Evolutionary conservation across 179 eudicot genomes (phyloP).

Genomic region (Nepenthes alata): DNA sequence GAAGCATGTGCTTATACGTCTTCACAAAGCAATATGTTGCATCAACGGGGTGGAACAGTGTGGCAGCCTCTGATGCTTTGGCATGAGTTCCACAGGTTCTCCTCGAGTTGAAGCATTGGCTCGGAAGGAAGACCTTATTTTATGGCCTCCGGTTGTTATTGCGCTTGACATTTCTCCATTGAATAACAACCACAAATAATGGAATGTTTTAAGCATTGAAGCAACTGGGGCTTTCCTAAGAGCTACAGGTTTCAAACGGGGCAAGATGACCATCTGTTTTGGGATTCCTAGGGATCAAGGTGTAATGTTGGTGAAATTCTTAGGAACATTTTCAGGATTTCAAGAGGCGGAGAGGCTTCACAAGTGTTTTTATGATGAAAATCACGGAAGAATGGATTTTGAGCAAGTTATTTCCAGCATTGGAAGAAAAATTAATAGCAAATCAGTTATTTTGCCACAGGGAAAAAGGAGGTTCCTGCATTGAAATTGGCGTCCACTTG

Average conservation of each 20-base stretch:
- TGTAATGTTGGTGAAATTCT: slow-evolving; percentile 37
- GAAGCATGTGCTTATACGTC: slow-evolving; percentile 37
- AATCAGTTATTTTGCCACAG: no score
- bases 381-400: slow-evolving; percentile 38
- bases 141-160: slow-evolving; percentile 52
- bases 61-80: slow-evolving; percentile 17
- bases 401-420: slow-evolving; percentile 18
- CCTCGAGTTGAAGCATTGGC: slow-evolving; percentile 25
- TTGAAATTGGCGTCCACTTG: no score
- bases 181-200: slow-evolving; percentile 18
- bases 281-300: slow-evolving; percentile 41
- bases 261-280: slow-evolving; percentile 27
- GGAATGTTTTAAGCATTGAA: slow-evolving; percentile 23
- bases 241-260: slow-evolving; percentile 38
- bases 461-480: no score
- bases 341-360: slow-evolving; percentile 55
- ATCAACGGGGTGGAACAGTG: slow-evolving; percentile 48
- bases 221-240: slow-evolving; percentile 32
- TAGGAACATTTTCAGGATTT: slow-evolving; percentile 45
- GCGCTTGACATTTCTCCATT: slow-evolving; percentile 30
- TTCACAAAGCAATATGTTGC: slow-evolving; percentile 50
- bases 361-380: slow-evolving; percentile 24
- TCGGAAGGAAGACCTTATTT: slow-evolving; percentile 48
- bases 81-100: slow-evolving; percentile 25
- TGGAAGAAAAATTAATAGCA: slow-evolving; percentile 3